Evolutionary conservation across 2,329 filamentous ascomycete genomes (phyloP).

Genomic region (Ceratocystis variospora): DNA sequence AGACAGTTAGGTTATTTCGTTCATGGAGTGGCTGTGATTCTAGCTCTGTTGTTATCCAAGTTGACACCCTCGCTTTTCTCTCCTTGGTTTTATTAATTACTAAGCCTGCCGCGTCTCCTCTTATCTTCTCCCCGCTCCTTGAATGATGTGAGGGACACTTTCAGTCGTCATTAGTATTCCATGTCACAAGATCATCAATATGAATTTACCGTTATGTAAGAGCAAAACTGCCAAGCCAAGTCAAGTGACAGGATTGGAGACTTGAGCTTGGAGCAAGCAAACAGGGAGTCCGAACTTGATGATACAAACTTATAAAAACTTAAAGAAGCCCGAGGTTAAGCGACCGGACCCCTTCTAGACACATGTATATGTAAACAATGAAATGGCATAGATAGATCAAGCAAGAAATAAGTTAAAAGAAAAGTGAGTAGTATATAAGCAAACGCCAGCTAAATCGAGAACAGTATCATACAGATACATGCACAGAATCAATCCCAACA

Average conservation of each 20-base stretch:
- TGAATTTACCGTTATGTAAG: not conserved
- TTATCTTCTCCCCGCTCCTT: no score
- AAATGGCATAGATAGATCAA: not conserved
- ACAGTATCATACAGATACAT: not conserved
- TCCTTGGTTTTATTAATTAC: no score
- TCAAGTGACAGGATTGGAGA: not conserved
- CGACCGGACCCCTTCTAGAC: not conserved
- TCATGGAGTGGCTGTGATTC: not conserved
- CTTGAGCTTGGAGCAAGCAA: not conserved
- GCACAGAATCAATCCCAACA: not conserved
- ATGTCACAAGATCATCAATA: not conserved
- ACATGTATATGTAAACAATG: not conserved
- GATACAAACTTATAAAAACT: not conserved
- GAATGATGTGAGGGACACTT: not conserved
- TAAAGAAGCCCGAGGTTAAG: not conserved
- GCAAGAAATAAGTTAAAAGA: not conserved
- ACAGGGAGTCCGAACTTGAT: no score
- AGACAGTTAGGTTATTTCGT: not conserved
- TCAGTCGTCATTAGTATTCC: not conserved
- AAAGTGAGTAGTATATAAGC: not conserved
- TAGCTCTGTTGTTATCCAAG: no score
- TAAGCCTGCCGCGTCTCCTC: no score
- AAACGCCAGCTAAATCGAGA: slow-evolving; percentile 2
- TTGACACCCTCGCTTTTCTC: no score
- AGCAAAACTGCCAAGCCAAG: not conserved